Evolutionary conservation across 2,329 filamentous ascomycete genomes (phyloP), one percentile per base, ranked within the genome.

Genomic region (Sclerotinia glacialis): DNA sequence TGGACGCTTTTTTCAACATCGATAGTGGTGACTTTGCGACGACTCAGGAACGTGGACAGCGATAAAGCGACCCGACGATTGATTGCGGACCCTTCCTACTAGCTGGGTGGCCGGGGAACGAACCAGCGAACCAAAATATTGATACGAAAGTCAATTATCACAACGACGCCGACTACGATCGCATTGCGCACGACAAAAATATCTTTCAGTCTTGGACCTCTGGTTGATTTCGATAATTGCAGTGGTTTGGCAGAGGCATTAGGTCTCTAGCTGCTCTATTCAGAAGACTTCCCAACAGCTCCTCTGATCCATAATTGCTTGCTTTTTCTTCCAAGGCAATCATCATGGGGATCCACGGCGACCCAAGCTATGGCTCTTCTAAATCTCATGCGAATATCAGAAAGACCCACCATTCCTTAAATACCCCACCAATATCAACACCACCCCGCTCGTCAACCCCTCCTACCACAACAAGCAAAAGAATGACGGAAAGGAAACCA

Each of bases 391-490:
- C 69, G 50, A 69, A 72, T 65, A 70, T 72, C 44, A 70, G 61
- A 53, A 73, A 72, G 46, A 66, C 70, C 34, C 65, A 71, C 56
- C 71, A 72, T 68, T 61, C 71, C 37, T 59, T 74, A 34, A 74
- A 73, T 67, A 74, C 72, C 52, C 72, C 73, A 26, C 71, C 72
- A 64, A 71, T 75, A 53, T 69, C 66, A 26, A 73, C 74, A 52
- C 71, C 74, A 74, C 74, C 73, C 69, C 73, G 72, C 72, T 71
- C 70, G 54, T 65, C 70, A 31, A 76, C 73, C 72, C 74, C 74
- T 69, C 74, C 72, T 61, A 73, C 69, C 34, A 70, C 69, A 23
- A 68, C 67, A 21, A 72, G 73, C 62, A 74, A 73, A 68, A 72
- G 74, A 62, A 73, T 69, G 64, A 71, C 73, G n/a, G 73, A 73